Evolutionary conservation across 768 basidiomycete genomes (phyloP), one percentile per base, ranked within the genome.

Genomic region (Fomitopsis pulvina): DNA sequence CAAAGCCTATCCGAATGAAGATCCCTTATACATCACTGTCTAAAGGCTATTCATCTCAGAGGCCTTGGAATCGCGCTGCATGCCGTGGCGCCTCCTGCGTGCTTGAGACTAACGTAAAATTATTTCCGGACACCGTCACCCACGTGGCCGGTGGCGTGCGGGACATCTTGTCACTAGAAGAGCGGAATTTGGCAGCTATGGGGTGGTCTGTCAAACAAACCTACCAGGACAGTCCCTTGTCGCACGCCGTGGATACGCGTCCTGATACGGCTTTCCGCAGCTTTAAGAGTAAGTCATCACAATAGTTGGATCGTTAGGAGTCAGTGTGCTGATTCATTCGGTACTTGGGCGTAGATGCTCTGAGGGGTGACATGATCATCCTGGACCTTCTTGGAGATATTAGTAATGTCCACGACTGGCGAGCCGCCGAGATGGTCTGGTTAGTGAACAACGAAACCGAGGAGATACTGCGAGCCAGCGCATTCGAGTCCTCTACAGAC

Each of bases 241-340:
- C 78, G 11, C 64, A 68, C 58, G 82, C 80, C 3, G 81, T 83
- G 4, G 82, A 85, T 64, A 72, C 75, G 6, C 57, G 68, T n/a
- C 54, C 60, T 3, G 61, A 63, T 8, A 81, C 80, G 27, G 70
- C 63, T 0, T 85, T 85, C 57, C 68, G 67, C 28, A 81, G 79
- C 59, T 57, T 66, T 26, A 53, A 63, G 51, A 58, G 83, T 81
- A 56, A 48, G 75, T 62, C 24, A 22, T 20, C 51, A 25, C 41
- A 48, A 41, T 52, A 20, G 37, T 20, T 42, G 16, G 34, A 4
- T 6, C 34, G 14, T 12, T 8, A 30, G 29, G 29, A 16, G 34
- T 37, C 14, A 16, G 14, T 5, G 14, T 16, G 14, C 14, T 12
- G 16, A 32, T 32, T 34, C 45, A 42, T n/a, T n/a, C n/a, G n/a